Base-by-base conservation (phyloP, 345 rosid species). In the Lenwebbia sp. region DNA sequence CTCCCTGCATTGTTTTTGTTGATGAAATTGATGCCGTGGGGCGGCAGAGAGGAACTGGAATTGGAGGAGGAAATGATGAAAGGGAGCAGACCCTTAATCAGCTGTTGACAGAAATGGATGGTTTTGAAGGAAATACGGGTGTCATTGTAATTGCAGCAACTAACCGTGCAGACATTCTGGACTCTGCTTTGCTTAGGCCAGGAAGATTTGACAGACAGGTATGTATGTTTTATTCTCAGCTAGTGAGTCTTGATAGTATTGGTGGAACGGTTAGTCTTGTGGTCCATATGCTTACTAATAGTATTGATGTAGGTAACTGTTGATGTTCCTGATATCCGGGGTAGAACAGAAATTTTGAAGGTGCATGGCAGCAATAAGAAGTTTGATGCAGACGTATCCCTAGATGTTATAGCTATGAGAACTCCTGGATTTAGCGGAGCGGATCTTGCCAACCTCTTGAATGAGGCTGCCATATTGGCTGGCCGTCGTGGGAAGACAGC, bases 21-120 rank as follows among this genome's bases (percentile, higher is more conserved):
- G 98, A 96, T 91, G 99, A 96, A 94, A 96, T 95, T 85, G 98
- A 96, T 88, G 99, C 96, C n/a, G 98, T 96, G 88, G 99, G 99
- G 57, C 91, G 99, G 87, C 96, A 93, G 90, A 95, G 98, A 90
- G 99, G 98, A 82, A 93, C 99, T 28, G 98, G 98, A 84, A 96
- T 96, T 84, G 98, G 99, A 81, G 98, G 99, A 87, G 99, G 99
- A 87, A 96, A 96, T 86, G 99, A 96, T 88, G 99, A 96, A 91
- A 94, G 98, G 90, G 99, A 96, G 83, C 99, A 96, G 92, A 96
- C 99, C 28, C 98, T 96, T 54, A 96, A 96, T 89, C 98, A 96
- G 93, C 96, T 96, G 85, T 90, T 96, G 88, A 96, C 98, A 53
- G 99, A 96, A 91, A 96, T 96, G 99, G 99, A 96, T 90, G 99